Percentiles rank a stretch among this genome's conserved stretches.
These are phyloP conservation scores for Aspergillus puulaauensis DNA, from an alignment of 2,329 filamentous ascomycete species.

Conservation along the genomic window DNA sequence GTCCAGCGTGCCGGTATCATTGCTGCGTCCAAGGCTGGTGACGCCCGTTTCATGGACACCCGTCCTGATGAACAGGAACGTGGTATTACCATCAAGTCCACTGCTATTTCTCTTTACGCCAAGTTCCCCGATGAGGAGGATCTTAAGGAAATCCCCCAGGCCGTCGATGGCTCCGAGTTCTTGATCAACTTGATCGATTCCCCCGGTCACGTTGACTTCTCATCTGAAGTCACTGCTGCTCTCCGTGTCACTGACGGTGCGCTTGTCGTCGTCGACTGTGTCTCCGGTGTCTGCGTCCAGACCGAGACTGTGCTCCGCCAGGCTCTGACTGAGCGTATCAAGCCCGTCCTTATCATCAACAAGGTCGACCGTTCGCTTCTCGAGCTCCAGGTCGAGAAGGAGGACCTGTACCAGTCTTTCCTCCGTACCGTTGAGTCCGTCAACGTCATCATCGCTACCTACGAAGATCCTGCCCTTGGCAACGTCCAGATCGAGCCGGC, in stretches of 20 bases:
- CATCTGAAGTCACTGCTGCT: conserved; percentile 97
- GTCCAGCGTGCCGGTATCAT: conserved; percentile 99
- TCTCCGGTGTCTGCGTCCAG: conserved; percentile 99
- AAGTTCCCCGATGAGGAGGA: conserved; percentile 78
- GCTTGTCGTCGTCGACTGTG: conserved; percentile 98
- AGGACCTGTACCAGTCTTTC: conserved; percentile 99
- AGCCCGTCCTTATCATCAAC: conserved; percentile 99
- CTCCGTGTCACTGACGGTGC: conserved; percentile 99
- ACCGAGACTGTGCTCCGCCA: conserved; percentile 99
- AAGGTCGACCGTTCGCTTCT: conserved; percentile 99
- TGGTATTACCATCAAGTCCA: conserved; percentile 99
- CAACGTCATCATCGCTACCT: conserved; percentile 99
- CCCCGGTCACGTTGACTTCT: conserved; percentile 99
- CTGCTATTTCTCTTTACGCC: conserved; percentile 97
- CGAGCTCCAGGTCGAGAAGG: conserved; percentile 97
- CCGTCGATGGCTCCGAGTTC: conserved; percentile 92
- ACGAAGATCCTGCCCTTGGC: conserved; percentile 94
- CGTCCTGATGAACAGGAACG: conserved; percentile 97
- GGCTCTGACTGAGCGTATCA: conserved; percentile 99
- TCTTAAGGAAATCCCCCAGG: conserved; percentile 87
- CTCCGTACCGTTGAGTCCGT: conserved; percentile 99
- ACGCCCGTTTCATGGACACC: conserved; percentile 94
- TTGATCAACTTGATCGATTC: conserved; percentile 99
- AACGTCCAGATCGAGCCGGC: conserved; percentile 99
- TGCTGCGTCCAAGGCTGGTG: conserved; percentile 94